Evolutionary conservation across 2,329 filamentous ascomycete species (phyloP).

Genomic region (Huntiella savannae): DNA sequence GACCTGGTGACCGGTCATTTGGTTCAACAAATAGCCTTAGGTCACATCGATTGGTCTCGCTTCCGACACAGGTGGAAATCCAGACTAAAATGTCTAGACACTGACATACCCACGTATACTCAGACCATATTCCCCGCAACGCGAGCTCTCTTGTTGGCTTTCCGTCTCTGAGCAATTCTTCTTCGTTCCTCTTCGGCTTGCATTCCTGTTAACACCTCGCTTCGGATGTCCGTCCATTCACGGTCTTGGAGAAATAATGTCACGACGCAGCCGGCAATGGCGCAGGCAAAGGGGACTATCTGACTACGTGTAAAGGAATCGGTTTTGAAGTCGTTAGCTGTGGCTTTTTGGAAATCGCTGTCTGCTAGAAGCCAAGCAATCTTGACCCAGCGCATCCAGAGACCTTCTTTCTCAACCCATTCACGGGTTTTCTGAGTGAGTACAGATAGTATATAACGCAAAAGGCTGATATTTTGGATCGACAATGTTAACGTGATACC

Average conservation of each 20-base stretch:
- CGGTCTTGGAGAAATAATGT: neutral
- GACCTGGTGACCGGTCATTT: no score
- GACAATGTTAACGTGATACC: neutral
- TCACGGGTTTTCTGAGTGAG: no score
- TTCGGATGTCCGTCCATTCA: constrained; percentile 3
- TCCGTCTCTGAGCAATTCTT: neutral
- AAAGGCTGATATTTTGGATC: neutral
- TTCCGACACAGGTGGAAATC: no score
- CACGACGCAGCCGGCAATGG: neutral
- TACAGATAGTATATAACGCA: neutral
- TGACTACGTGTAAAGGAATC: neutral
- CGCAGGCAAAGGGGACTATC: neutral
- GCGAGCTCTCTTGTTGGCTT: neutral
- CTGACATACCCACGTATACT: no score
- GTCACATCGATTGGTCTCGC: no score
- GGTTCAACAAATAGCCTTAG: no score
- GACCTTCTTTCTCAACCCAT: neutral
- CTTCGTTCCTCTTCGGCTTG: constrained; percentile 1
- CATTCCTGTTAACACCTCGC: neutral
- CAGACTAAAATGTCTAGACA: no score
- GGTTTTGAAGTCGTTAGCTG: neutral
- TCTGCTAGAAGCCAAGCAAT: neutral
- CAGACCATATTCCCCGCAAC: neutral
- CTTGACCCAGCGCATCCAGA: neutral
- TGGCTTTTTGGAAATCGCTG: neutral